phyloP scores from a whole-genome alignment of 1,139 yeast species.

The Candida sojae region DNA sequence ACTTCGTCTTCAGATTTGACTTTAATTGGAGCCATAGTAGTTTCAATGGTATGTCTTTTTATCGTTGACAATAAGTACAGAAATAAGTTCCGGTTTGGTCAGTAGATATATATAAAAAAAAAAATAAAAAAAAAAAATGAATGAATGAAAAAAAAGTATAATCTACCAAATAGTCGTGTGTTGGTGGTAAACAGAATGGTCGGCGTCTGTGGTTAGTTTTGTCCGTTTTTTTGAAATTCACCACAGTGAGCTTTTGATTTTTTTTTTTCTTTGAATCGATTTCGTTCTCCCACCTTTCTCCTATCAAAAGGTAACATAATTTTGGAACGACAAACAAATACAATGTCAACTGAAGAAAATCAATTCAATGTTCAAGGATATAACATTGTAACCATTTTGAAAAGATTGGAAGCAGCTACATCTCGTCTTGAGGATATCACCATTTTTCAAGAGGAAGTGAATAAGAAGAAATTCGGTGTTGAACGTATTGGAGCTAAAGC shows the following conservation, averaged over 20 bases:
- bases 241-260: too few relatives aligned
- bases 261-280: too few relatives aligned
- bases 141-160: too few relatives aligned
- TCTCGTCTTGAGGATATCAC: constrained; percentile 90
- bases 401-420: constrained; percentile 89
- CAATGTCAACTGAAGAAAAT: constrained; percentile 48
- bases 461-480: constrained; percentile 16
- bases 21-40: constrained; percentile 21
- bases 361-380: constrained; percentile 73
- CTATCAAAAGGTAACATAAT: not conserved
- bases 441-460: constrained; percentile 65
- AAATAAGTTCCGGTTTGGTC: too few relatives aligned
- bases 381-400: constrained; percentile 77
- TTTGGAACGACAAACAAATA: not conserved
- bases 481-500: constrained; percentile 10
- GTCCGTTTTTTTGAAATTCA: too few relatives aligned
- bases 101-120: too few relatives aligned
- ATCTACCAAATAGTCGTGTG: too few relatives aligned
- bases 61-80: too few relatives aligned
- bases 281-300: too few relatives aligned
- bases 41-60: too few relatives aligned
- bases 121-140: not conserved
- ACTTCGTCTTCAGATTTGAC: constrained; percentile 24
- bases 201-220: too few relatives aligned
- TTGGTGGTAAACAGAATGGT: too few relatives aligned